A percentile compares a stretch with the other conserved stretches of the same genome.
These are phyloP conservation scores for Boletus insuetus DNA, from an alignment of 768 basidiomycete genomes.

Conservation along the genomic window DNA sequence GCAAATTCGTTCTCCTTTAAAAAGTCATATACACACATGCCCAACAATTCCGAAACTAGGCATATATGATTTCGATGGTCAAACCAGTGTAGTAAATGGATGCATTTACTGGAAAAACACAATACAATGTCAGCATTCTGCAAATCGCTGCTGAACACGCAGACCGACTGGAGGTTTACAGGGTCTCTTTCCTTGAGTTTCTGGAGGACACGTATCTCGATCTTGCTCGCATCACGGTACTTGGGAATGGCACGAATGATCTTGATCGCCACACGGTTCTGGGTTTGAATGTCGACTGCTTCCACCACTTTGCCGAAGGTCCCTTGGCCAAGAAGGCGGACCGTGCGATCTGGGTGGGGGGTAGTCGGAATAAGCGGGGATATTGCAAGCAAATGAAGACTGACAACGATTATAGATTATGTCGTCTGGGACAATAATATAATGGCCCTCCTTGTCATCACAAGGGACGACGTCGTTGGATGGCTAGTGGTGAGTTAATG, in stretches of 20 bases:
- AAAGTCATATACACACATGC: slow-evolving; percentile 98
- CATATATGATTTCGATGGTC: slow-evolving; percentile 98
- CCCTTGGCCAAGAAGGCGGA: slow-evolving; percentile 89
- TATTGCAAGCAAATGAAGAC: slow-evolving; percentile 27
- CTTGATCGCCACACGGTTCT: slow-evolving; percentile 90
- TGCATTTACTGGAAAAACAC: slow-evolving; percentile 77
- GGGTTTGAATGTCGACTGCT: slow-evolving; percentile 75
- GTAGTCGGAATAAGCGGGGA: slow-evolving; percentile 12
- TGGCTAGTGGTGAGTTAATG: slow-evolving; percentile 41
- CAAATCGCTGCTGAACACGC: slow-evolving; percentile 5
- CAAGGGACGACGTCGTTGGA: slow-evolving; percentile 70
- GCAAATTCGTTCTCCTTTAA: slow-evolving; percentile 97
- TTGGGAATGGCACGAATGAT: slow-evolving; percentile 98
- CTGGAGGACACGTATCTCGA: slow-evolving; percentile 93
- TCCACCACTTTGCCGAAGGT: slow-evolving; percentile 99
- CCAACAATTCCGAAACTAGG: slow-evolving; percentile 91
- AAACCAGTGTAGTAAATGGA: slow-evolving; percentile 91
- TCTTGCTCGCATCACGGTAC: slow-evolving; percentile 98
- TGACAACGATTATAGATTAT: slow-evolving; percentile 82
- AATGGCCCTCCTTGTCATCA: slow-evolving; percentile 99
- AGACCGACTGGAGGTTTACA: slow-evolving; percentile 77
- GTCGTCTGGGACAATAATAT: slow-evolving; percentile 91
- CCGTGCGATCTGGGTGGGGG: slow-evolving; percentile 73
- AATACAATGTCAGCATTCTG: slow-evolving; percentile 18
- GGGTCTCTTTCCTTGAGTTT: slow-evolving; percentile 89